A percentile compares a stretch with the other conserved stretches of the same genome.
Conservation (phyloP, 1,284 basidiomycete genomes). For the Ganoderma meredithae region DNA sequence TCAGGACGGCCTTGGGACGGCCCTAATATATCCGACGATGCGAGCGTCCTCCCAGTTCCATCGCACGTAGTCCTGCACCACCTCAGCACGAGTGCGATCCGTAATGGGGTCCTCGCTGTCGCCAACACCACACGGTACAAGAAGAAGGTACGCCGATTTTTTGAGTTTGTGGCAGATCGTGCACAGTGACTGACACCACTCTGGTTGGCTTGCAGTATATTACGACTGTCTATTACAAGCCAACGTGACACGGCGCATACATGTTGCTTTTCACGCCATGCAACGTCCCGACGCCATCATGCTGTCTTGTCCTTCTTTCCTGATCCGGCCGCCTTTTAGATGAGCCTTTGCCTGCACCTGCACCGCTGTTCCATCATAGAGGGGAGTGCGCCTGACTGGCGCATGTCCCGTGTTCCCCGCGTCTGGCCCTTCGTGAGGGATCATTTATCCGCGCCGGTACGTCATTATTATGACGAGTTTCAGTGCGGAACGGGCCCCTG, state of each 20-base stretch:
- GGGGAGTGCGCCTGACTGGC: slow-evolving; percentile 7
- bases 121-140: slow-evolving; percentile 93
- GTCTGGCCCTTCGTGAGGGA: neutral
- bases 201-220: slow-evolving; percentile 55
- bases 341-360: neutral
- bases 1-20: slow-evolving; percentile 42
- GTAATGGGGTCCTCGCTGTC: slow-evolving; percentile 93
- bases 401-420: slow-evolving; percentile 2
- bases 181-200: slow-evolving; percentile 21
- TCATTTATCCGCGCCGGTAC: slow-evolving; percentile 10
- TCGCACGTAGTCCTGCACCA: slow-evolving; percentile 97
- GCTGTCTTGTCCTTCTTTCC: neutral
- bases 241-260: slow-evolving; percentile 45
- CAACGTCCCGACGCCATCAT: neutral
- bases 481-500: neutral
- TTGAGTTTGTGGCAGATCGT: neutral
- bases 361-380: slow-evolving; percentile 11
- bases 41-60: slow-evolving; percentile 91
- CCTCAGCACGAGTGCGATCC: slow-evolving; percentile 94
- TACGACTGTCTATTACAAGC: slow-evolving; percentile 73
- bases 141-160: slow-evolving; percentile 74
- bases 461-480: neutral
- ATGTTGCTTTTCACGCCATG: neutral
- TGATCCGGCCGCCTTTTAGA: slow-evolving; percentile 16
- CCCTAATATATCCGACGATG: slow-evolving; percentile 80